A percentile compares a stretch with the other conserved stretches of the same genome.
Conservation (phyloP, 2,329 filamentous ascomycete genomes). For the Huntiella bhutanensis region DNA sequence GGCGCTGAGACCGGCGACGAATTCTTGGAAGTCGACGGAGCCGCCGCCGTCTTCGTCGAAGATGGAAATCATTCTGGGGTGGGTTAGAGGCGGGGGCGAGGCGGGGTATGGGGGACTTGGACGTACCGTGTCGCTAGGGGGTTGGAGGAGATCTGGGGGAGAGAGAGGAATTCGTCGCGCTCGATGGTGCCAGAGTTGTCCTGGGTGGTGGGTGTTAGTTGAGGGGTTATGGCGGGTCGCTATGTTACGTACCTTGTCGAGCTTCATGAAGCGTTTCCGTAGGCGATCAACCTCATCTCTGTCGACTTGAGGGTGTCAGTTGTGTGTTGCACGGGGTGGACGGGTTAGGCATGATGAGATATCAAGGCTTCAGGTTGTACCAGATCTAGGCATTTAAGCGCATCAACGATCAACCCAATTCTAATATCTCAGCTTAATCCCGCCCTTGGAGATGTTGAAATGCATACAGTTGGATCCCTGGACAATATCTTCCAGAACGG, state of each 20-base stretch:
- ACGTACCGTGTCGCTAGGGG: conserved; percentile 76
- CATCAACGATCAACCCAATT: not conserved
- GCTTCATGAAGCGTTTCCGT: conserved; percentile 96
- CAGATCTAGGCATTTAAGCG: not conserved
- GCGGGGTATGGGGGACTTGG: not conserved
- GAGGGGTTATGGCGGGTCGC: too few species aligned
- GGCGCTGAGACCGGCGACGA: conserved; percentile 82
- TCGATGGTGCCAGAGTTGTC: conserved; percentile 97
- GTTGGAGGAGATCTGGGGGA: conserved; percentile 95
- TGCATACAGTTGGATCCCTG: conserved; percentile 78
- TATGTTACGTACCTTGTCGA: conserved; percentile 62
- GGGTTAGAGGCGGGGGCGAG: not conserved
- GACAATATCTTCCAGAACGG: conserved; percentile 85
- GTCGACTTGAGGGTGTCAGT: conserved; percentile 45
- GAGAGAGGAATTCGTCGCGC: conserved; percentile 89
- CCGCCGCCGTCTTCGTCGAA: conserved; percentile 97
- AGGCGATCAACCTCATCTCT: conserved; percentile 91
- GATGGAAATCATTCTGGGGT: conserved; percentile 80
- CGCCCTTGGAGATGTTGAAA: conserved; percentile 11
- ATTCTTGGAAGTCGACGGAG: conserved; percentile 97
- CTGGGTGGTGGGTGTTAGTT: conserved; percentile 25
- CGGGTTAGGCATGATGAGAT: not conserved
- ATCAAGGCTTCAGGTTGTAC: not conserved
- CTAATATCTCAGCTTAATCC: not conserved
- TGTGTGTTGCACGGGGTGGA: conserved; percentile 17